Evolutionary conservation across 352 stramenopile genomes (phyloP), one percentile per base, ranked within the genome.

Genomic region (Globisporangium lucens): DNA sequence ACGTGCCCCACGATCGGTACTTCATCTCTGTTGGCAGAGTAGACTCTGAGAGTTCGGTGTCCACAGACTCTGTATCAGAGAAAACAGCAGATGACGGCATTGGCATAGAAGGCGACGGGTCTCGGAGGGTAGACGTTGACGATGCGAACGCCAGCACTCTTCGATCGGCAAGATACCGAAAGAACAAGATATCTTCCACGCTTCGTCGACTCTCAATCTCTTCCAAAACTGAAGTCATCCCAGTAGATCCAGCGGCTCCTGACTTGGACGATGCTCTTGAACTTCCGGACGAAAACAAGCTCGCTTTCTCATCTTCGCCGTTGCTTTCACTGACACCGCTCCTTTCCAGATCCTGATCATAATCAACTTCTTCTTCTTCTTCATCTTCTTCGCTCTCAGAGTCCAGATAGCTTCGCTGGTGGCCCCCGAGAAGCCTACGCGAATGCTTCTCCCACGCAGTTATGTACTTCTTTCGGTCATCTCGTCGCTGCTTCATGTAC

Each of bases 161-260:
- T 56, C 84, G 58, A 62, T 96, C 87, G 4, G 79, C 86, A 56
- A 95, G 66, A 60, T 90, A 95, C 22, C 89, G 86, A 55, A 96
- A 96, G 63, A 95, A 89, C 10, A 95, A 71, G 4, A 96, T 80
- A 36, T 96, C 89, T 73, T 95, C 89, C 15, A 95, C 73, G 36
- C 72, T 79, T 56, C 88, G 74, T n/a, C 81, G 75, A 17, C 74
- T 71, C 58, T 96, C 89, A 59, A 96, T 94, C 59, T 85, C 74
- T 69, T 94, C 82, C 8, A 96, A 64, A 15, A 70, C 74, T 4
- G 71, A 70, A 61, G 22, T 13, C 1, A 22, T 63, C 27, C 58
- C 41, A 33, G 56, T 55, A 29, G 53, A 65, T 7, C 17, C 47
- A 30, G 27, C 56, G 13, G 29, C 49, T 24, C 27, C 30, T 30